Base-by-base conservation (phyloP, 2,329 filamentous ascomycete genomes). In the Trichoderma arundinaceum region DNA sequence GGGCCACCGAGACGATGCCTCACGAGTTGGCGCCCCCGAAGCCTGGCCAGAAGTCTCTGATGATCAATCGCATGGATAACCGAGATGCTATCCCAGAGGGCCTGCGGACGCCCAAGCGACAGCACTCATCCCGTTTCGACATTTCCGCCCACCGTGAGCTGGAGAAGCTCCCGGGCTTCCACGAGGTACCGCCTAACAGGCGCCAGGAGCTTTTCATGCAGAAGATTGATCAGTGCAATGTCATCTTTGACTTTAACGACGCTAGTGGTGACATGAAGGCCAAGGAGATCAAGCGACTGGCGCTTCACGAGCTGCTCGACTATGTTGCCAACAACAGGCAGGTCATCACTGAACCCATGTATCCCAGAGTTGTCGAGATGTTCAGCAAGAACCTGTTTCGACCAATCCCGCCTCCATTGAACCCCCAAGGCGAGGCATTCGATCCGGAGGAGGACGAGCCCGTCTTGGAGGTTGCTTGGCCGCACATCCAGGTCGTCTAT, bases 191-290 rank as follows among this genome's bases (percentile, higher is more conserved):
- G 10, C 95, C 95, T 15, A 96, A 96, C 76, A 89, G 94, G 69
- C 88, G 95, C 68, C 94, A 97, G 80, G 94, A 98, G 72, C 86
- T 99, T 17, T 99, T 99, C 80, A 97, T 99, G 94, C 94, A 98
- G 77, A 99, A 99, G 84, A 95, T 99, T 72, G 95, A 98, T 74
- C 95, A 99, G 78, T 99, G 95, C 83, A 99, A 99, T 77, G 96
- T 99, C 82, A 99, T 99, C 74, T 99, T 99, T 76, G 95, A 99
- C 81, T 99, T 99, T 82, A 99, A 98, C 77, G 95, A 99, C 79
- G 92, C 94, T 56, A 96, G 92, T 70, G 94, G 90, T 71, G 95
- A 99, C 77, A 98, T 99, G 94, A 99, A 99, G 79, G 97, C 94
- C 54, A 99, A 99, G 82, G 95, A 99, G 80, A 98, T 99, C 84